phyloP scores from a whole-genome alignment of 208 protist genomes.

The Leishmania mexicana region DNA sequence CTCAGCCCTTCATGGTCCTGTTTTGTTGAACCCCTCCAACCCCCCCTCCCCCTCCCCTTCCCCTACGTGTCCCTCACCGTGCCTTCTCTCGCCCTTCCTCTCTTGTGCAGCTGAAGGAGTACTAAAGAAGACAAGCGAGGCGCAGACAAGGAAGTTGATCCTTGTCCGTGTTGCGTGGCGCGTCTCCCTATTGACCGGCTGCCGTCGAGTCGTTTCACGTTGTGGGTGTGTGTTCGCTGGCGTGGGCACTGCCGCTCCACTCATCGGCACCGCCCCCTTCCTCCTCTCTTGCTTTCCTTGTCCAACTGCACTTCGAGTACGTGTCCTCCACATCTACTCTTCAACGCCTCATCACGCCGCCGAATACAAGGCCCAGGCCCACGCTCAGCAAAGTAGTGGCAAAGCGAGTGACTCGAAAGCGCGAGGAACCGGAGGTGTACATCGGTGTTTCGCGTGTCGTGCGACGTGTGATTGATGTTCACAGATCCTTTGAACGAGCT shows the following conservation, averaged over 20 bases:
- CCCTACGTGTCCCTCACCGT: background rate
- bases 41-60: background rate
- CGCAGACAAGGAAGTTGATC: background rate
- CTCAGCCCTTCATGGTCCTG: background rate
- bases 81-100: background rate
- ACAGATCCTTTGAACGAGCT: background rate
- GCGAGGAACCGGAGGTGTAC: background rate
- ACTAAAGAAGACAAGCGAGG: background rate
- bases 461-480: background rate
- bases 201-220: background rate
- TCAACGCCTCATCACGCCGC: background rate
- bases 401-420: background rate
- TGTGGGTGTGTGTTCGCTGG: background rate
- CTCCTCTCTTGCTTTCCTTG: background rate
- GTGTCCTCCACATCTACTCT: background rate
- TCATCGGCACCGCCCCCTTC: background rate
- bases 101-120: background rate
- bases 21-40: background rate
- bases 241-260: background rate
- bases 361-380: background rate
- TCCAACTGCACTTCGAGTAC: background rate
- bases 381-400: background rate
- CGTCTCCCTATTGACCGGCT: background rate
- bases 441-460: background rate
- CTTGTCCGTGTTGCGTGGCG: background rate